These are phyloP conservation scores for Leccinum disarticulatum DNA, from an alignment of 768 basidiomycete species.

Conservation along the genomic window DNA sequence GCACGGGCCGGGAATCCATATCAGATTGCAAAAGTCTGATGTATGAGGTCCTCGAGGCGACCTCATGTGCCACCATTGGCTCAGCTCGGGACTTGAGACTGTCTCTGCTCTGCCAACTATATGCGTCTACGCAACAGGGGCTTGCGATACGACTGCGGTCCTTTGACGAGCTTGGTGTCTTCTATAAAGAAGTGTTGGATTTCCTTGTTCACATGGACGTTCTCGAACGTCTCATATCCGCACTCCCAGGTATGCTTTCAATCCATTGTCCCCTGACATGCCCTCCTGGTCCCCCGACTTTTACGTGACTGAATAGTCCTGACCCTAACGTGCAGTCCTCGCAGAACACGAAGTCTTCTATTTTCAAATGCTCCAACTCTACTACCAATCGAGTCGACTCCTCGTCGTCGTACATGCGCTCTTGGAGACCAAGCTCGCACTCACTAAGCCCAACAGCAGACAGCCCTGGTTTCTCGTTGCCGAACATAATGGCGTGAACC, in stretches of 20 bases:
- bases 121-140: slow-evolving; percentile 33
- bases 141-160: slow-evolving; percentile 31
- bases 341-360: slow-evolving; percentile 43
- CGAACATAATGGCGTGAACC: slow-evolving; percentile 35
- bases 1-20: slow-evolving; percentile 42
- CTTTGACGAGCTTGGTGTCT: slow-evolving; percentile 29
- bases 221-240: slow-evolving; percentile 37
- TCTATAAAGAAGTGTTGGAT: slow-evolving; percentile 36
- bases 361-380: slow-evolving; percentile 40
- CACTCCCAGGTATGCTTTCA: slow-evolving; percentile 36
- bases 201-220: slow-evolving; percentile 36
- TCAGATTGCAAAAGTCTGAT: slow-evolving; percentile 35
- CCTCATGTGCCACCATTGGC: slow-evolving; percentile 20
- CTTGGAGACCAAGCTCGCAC: slow-evolving; percentile 24
- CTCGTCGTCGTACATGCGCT: slow-evolving; percentile 38
- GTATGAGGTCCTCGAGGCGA: slow-evolving; percentile 31
- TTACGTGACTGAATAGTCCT: slow-evolving; percentile 12
- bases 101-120: slow-evolving; percentile 37
- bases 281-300: neutral
- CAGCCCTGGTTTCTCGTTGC: slow-evolving; percentile 34
- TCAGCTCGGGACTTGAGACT: slow-evolving; percentile 38
- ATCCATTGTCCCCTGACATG: neutral
- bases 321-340: slow-evolving; percentile 37
- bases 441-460: slow-evolving; percentile 17
- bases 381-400: slow-evolving; percentile 42